Conservation (phyloP, 108 stramenopile genomes). For the Nannochloropsis salina region DNA sequence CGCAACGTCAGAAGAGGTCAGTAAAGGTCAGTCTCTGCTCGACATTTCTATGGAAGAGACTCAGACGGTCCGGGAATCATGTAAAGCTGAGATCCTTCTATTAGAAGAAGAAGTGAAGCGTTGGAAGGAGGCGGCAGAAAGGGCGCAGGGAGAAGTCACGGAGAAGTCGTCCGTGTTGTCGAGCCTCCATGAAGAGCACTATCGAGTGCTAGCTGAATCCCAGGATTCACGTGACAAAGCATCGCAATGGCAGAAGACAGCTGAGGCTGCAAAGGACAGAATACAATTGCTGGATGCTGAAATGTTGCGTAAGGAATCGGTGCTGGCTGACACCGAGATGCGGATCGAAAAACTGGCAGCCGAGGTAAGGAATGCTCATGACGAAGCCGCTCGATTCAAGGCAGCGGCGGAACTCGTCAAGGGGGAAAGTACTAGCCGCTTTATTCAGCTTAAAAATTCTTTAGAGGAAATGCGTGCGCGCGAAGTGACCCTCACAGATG, state of each 20-base stretch:
- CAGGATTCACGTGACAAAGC: background rate
- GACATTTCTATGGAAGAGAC: background rate
- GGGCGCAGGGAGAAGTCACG: background rate
- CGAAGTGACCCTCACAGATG: background rate
- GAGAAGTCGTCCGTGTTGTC: background rate
- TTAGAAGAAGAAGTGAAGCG: background rate
- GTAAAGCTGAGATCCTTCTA: background rate
- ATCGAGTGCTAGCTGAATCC: background rate
- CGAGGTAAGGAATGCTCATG: constrained; percentile 1
- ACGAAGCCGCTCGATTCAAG: too few species aligned
- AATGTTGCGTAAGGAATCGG: background rate
- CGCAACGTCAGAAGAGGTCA: background rate
- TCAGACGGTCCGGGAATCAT: background rate
- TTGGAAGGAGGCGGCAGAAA: background rate
- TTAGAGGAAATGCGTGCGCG: background rate
- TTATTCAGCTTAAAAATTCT: background rate
- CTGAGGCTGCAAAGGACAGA: background rate
- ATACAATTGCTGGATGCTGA: background rate
- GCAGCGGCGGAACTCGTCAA: too few species aligned
- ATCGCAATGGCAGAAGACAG: background rate
- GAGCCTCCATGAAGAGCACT: background rate
- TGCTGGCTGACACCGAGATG: background rate
- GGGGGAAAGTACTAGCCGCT: background rate
- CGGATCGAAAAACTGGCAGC: background rate
- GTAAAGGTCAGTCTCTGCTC: background rate